Evolutionary conservation across 768 basidiomycete species (phyloP).

Genomic region (Agrocybe chaxingu): DNA sequence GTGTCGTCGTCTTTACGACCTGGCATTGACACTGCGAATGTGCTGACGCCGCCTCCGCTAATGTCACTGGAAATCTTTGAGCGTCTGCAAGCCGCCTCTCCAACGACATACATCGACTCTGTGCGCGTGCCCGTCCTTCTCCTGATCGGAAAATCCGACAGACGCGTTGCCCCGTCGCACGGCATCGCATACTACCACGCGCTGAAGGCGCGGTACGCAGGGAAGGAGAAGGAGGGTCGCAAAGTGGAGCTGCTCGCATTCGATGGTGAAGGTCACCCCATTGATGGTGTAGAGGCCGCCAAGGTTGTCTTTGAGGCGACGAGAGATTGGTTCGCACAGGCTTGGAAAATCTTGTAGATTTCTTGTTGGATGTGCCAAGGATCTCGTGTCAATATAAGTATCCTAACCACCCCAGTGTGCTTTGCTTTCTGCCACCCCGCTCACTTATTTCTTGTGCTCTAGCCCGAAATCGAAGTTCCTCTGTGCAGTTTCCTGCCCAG

Average conservation of each 20-base stretch:
- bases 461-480: too few species aligned
- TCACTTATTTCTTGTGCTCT: too few species aligned
- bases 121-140: conserved; percentile 55
- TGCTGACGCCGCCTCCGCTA: conserved; percentile 20
- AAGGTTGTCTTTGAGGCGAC: conserved; percentile 50
- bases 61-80: conserved; percentile 44
- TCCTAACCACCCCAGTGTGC: too few species aligned
- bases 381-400: too few species aligned
- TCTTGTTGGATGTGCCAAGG: too few species aligned
- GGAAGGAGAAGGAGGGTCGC: conserved; percentile 12
- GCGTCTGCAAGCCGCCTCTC: conserved; percentile 47
- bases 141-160: conserved; percentile 57
- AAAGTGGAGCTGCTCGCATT: conserved; percentile 60
- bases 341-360: neutral
- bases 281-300: conserved; percentile 63
- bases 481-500: too few species aligned
- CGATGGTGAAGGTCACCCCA: conserved; percentile 57
- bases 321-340: conserved; percentile 44
- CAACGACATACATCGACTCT: conserved; percentile 49
- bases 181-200: conserved; percentile 64
- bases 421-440: too few species aligned
- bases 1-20: conserved; percentile 30
- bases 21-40: conserved; percentile 4
- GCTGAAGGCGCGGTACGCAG: conserved; percentile 40
- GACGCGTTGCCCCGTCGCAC: conserved; percentile 61